phyloP scores from a whole-genome alignment of 164 flowering plant genomes.

The Malania oleifera region DNA sequence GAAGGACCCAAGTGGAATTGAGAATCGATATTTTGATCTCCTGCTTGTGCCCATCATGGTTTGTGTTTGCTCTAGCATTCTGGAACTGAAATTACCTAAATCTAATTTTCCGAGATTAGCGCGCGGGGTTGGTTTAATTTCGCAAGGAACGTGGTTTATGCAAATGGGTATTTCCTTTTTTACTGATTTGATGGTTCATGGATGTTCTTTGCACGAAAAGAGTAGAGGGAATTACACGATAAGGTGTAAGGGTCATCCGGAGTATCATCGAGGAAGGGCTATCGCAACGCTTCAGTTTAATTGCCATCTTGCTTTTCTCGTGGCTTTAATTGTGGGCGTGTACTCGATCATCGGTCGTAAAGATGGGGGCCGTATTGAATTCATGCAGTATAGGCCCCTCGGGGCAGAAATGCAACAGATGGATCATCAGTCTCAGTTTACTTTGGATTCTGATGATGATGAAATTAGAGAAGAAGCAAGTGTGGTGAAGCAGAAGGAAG shows the following conservation, averaged over 20 bases:
- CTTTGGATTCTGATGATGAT: conserved; percentile 75
- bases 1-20: conserved; percentile 69
- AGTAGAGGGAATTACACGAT: conserved; percentile 82
- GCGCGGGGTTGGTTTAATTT: conserved; percentile 69
- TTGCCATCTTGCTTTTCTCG: conserved; percentile 80
- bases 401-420: conserved; percentile 50
- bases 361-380: conserved; percentile 21
- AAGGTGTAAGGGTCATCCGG: conserved; percentile 71
- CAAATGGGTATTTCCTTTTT: conserved; percentile 91
- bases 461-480: conserved; percentile 32
- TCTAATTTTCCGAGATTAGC: conserved; percentile 41
- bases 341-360: conserved; percentile 36
- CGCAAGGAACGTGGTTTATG: conserved; percentile 86
- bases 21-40: conserved; percentile 79
- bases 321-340: conserved; percentile 32
- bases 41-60: conserved; percentile 67
- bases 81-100: conserved; percentile 36
- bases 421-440: conserved; percentile 40
- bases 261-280: conserved; percentile 73
- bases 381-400: conserved; percentile 48
- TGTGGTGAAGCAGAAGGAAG: conserved; percentile 22
- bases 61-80: conserved; percentile 53
- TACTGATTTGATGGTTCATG: conserved; percentile 48
- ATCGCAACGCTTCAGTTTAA: conserved; percentile 88
- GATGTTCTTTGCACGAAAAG: conserved; percentile 55